phyloP scores from a whole-genome alignment of 83 land plant species.

The Picea abies region DNA sequence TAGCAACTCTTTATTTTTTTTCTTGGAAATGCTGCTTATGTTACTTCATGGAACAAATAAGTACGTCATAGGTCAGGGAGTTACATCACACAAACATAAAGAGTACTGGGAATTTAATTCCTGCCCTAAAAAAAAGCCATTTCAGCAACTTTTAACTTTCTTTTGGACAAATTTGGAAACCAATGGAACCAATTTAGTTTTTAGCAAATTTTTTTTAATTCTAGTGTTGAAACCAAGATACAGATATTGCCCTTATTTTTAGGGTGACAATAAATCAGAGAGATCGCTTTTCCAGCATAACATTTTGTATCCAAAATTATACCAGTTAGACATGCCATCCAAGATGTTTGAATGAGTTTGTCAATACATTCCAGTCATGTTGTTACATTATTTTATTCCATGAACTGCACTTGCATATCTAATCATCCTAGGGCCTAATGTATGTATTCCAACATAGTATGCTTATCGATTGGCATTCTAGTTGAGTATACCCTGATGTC shows the following conservation, averaged over 20 bases:
- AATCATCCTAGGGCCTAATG: too few relatives aligned
- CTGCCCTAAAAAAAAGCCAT: too few relatives aligned
- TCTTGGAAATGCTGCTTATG: not conserved
- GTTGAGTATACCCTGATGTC: not conserved
- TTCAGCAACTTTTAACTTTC: not conserved
- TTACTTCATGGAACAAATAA: too few relatives aligned
- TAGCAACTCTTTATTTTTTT: not conserved
- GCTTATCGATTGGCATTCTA: too few relatives aligned
- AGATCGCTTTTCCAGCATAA: slow-evolving; percentile 3
- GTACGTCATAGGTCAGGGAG: too few relatives aligned
- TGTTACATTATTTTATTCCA: too few relatives aligned
- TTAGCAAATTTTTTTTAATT: too few relatives aligned
- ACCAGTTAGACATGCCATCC: not conserved
- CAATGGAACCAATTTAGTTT: not conserved
- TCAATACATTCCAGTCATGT: too few relatives aligned
- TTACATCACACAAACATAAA: too few relatives aligned
- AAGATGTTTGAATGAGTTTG: not conserved
- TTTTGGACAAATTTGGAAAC: not conserved
- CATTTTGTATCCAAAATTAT: not conserved
- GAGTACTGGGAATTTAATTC: too few relatives aligned
- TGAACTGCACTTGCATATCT: too few relatives aligned
- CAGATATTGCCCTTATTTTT: not conserved
- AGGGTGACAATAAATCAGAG: not conserved
- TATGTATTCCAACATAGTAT: too few relatives aligned
- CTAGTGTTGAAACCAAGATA: not conserved